Evolutionary conservation across 208 protist species (phyloP).

Genomic region (Naegleria lovaniensis): DNA sequence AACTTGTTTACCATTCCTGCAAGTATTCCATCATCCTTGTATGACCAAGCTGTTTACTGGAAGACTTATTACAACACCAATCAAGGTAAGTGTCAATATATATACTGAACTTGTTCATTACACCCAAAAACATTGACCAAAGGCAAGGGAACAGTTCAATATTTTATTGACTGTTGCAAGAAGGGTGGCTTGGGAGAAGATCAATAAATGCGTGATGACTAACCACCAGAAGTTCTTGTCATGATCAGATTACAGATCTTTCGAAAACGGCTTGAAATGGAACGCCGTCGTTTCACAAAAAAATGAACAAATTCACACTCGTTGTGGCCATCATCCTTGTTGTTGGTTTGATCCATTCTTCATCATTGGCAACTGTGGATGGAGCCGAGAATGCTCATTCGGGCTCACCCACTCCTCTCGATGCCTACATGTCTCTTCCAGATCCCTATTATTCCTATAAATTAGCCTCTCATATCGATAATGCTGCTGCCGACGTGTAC

Average conservation of each 20-base stretch:
- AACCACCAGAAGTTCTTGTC: too few relatives aligned
- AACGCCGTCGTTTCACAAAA: too few relatives aligned
- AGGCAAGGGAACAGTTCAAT: background rate
- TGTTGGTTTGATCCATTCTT: too few relatives aligned
- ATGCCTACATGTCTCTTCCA: background rate
- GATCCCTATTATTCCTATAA: background rate
- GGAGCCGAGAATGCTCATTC: too few relatives aligned
- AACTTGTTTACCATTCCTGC: background rate
- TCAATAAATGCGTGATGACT: background rate
- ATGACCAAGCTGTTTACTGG: background rate
- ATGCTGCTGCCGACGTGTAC: background rate
- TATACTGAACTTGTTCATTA: too few relatives aligned
- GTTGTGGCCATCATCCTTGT: too few relatives aligned
- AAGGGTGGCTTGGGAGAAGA: background rate
- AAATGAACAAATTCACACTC: too few relatives aligned
- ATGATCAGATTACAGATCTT: too few relatives aligned
- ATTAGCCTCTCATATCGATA: background rate
- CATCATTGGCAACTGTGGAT: too few relatives aligned
- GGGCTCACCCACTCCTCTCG: background rate
- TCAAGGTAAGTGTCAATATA: too few relatives aligned
- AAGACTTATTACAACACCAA: background rate
- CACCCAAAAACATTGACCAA: too few relatives aligned
- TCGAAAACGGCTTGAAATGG: too few relatives aligned
- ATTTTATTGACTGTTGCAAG: background rate
- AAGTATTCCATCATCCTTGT: background rate